Conservation (phyloP, 139 green algal species). For the Coelastrella sp. region DNA sequence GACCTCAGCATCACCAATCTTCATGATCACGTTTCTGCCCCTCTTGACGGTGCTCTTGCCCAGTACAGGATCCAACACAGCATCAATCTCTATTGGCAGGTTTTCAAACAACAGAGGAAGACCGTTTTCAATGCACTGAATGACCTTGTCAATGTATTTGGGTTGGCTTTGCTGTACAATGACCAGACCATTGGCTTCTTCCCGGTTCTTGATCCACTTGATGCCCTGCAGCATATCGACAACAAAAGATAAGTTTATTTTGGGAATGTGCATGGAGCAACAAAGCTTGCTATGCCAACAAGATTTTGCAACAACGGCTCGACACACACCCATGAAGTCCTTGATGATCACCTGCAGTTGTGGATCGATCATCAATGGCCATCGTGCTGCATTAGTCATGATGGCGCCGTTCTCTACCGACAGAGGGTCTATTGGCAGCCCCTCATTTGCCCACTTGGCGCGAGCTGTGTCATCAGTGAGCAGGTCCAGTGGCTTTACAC, state of each 20-base stretch:
- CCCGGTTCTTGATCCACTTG: constrained; percentile 86
- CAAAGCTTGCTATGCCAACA: no score
- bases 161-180: constrained; percentile 88
- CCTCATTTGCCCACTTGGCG: constrained; percentile 87
- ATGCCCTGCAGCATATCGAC: constrained; percentile 88
- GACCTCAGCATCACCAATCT: constrained; percentile 87
- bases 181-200: constrained; percentile 76
- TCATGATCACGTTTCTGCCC: constrained; percentile 81
- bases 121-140: constrained; percentile 62
- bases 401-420: constrained; percentile 93
- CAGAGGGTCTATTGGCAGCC: constrained; percentile 85
- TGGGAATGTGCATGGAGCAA: no score
- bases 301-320: no score
- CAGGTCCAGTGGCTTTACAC: constrained; percentile 69
- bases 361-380: constrained; percentile 92
- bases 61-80: constrained; percentile 89
- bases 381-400: constrained; percentile 80
- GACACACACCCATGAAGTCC: no score
- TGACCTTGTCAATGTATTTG: constrained; percentile 88
- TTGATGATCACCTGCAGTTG: constrained; percentile 78
- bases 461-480: constrained; percentile 76
- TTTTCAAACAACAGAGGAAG: constrained; percentile 92
- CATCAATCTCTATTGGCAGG: constrained; percentile 86
- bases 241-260: no score
- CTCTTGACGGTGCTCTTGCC: constrained; percentile 79